These are phyloP conservation scores for Oleoguttula mirabilis DNA, from an alignment of 495 filamentous ascomycete genomes.

Conservation along the genomic window DNA sequence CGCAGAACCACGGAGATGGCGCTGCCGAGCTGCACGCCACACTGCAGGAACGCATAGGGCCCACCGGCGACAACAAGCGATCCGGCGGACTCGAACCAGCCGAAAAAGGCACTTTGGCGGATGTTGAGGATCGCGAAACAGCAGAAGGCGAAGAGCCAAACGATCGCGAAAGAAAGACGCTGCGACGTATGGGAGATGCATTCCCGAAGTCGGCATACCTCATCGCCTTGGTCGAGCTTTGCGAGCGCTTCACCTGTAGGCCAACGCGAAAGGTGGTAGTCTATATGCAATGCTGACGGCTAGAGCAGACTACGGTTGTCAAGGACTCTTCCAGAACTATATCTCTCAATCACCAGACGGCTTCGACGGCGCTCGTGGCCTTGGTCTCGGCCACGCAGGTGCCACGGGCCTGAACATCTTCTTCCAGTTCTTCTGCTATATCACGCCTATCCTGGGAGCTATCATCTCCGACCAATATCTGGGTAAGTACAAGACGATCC, in stretches of 20 bases:
- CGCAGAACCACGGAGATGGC: conserved; percentile 10
- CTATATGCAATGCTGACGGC: not conserved
- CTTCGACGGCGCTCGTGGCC: conserved; percentile 42
- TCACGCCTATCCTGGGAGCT: conserved; percentile 47
- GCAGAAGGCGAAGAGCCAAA: conserved; percentile 37
- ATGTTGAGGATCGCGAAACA: conserved; percentile 3
- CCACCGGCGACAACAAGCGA: not conserved
- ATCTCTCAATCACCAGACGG: conserved; percentile 39
- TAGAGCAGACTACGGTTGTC: conserved; percentile 42
- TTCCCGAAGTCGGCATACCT: conserved; percentile 46
- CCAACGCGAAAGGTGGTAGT: not conserved
- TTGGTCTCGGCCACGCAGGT: conserved; percentile 34
- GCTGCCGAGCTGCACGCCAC: conserved; percentile 8
- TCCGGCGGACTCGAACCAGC: too few relatives aligned
- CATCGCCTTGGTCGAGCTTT: conserved; percentile 50
- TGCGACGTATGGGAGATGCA: conserved; percentile 45
- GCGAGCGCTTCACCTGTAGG: conserved; percentile 50
- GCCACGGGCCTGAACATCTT: conserved; percentile 50
- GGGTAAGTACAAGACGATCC: conserved; percentile 59
- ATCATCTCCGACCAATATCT: conserved; percentile 54
- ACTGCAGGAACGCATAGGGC: not conserved
- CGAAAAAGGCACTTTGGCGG: too few relatives aligned
- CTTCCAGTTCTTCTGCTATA: conserved; percentile 49
- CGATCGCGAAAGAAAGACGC: conserved; percentile 38
- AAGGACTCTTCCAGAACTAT: conserved; percentile 46